A percentile compares a stretch with the other conserved stretches of the same genome.
phyloP scores from a whole-genome alignment of 306 rosid genomes.

The Vigna mungo region DNA sequence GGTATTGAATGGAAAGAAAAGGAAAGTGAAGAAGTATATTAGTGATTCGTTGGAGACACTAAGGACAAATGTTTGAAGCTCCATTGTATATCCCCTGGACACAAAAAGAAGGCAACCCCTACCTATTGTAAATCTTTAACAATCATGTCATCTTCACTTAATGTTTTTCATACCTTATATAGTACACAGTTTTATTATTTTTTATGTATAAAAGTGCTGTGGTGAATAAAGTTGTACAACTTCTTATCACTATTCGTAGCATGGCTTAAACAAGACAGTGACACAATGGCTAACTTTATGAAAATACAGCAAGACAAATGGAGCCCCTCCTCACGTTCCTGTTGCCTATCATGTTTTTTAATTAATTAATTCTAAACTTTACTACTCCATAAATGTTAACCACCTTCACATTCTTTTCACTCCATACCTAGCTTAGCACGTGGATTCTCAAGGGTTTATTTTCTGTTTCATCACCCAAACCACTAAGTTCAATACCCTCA shows the following conservation, averaged over 20 bases:
- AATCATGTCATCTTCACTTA: background rate
- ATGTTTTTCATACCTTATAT: background rate
- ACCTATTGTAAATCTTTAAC: background rate
- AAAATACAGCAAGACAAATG: background rate
- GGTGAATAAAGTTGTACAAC: background rate
- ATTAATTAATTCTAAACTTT: background rate
- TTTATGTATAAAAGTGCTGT: background rate
- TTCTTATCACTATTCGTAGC: background rate
- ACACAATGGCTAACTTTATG: background rate
- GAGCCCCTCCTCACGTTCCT: background rate
- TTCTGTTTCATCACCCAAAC: background rate
- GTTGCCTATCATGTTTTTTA: background rate
- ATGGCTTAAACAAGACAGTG: constrained; percentile 1
- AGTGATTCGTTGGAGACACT: background rate
- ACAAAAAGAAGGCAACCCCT: background rate
- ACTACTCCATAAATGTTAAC: background rate
- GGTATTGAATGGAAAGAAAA: too few species aligned
- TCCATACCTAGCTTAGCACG: background rate
- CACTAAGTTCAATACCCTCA: background rate
- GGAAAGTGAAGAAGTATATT: too few species aligned
- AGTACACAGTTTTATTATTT: background rate
- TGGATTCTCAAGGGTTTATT: background rate
- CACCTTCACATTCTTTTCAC: background rate
- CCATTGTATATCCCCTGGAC: background rate
- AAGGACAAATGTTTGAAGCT: background rate